Evolutionary conservation across 169 alveolate species (phyloP).

Genomic region (Toxoplasma gondii): DNA sequence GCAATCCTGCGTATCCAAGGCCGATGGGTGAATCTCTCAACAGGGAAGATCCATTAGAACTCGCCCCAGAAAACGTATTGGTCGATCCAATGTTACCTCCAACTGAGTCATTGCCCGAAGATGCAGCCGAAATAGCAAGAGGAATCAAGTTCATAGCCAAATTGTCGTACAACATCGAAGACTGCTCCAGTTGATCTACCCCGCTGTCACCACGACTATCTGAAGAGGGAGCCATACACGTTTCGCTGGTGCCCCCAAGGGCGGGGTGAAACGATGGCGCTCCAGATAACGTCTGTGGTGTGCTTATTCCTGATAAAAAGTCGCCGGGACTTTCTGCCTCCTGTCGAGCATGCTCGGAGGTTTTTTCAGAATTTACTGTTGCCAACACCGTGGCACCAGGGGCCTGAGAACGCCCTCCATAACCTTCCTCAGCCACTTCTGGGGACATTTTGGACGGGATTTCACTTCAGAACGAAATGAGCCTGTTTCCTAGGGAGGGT

Average conservation of each 20-base stretch:
- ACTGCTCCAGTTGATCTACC: background rate
- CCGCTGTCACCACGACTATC: background rate
- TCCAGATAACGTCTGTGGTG: slow-evolving; percentile 21
- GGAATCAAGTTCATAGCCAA: background rate
- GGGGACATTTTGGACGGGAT: background rate
- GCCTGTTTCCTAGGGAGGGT: background rate
- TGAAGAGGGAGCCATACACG: background rate
- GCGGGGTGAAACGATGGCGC: slow-evolving; percentile 4
- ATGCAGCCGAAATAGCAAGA: background rate
- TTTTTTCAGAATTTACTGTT: background rate
- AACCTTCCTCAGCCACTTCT: background rate
- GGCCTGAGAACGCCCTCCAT: background rate
- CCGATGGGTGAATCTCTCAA: background rate
- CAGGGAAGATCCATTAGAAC: background rate
- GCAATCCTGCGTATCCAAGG: background rate
- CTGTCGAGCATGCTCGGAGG: background rate
- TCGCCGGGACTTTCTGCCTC: slow-evolving; percentile 9
- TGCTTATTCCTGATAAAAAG: background rate
- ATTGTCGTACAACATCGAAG: slow-evolving; percentile 8
- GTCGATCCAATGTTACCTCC: background rate
- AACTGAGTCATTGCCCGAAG: background rate
- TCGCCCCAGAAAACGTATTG: background rate
- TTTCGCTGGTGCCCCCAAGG: background rate
- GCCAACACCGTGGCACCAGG: background rate
- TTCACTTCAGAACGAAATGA: background rate